Evolutionary conservation across 2,329 filamentous ascomycete genomes (phyloP), one percentile per base, ranked within the genome.

Genomic region (Verticillium zaregamsianum): DNA sequence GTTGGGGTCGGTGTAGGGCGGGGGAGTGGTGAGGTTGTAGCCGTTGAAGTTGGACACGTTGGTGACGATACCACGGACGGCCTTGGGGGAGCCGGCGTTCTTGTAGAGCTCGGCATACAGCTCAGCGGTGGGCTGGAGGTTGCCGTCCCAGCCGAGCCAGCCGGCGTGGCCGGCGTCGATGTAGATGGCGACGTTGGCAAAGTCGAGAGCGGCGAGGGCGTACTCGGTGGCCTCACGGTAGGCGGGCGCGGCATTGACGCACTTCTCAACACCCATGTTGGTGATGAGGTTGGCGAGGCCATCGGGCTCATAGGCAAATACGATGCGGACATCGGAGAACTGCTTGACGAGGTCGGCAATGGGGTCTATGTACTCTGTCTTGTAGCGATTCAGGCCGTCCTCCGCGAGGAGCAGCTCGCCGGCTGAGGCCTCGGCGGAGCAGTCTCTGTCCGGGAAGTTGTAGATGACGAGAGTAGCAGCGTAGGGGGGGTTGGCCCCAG

Each of bases 401-500:
- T 71, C 68, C 57, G 68, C 69, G 11, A 75, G 64, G 9, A 64
- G 55, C 20, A 71, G 69, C 62, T 76, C 74, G 64, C 74, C 74
- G 40, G 74, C 75, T 39, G 73, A 75, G 17, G 73, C 71, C 58
- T 70, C 67, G 25, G 74, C 73, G 37, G 72, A 71, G 66, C 74
- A 76, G 67, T 76, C 74, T 66, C 74, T 72, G 60, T 73, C 73
- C 40, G 74, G 74, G 37, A 76, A 71, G 70, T 76, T 73, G 64
- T 76, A 76, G 58, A 76, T 66, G 55, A 76, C 73, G 14, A 75
- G 59, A 28, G 70, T 70, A n/a, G 70, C 70, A 17, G 64, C 66
- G 59, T 67, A 70, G 9, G 70, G 66, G 31, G 67, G 65, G 20
- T 56, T 62, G 11, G 65, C 65, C 15, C 65, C 65, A 8, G 35